Conservation (phyloP, 306 rosid genomes). For the Luffa acutangula region DNA sequence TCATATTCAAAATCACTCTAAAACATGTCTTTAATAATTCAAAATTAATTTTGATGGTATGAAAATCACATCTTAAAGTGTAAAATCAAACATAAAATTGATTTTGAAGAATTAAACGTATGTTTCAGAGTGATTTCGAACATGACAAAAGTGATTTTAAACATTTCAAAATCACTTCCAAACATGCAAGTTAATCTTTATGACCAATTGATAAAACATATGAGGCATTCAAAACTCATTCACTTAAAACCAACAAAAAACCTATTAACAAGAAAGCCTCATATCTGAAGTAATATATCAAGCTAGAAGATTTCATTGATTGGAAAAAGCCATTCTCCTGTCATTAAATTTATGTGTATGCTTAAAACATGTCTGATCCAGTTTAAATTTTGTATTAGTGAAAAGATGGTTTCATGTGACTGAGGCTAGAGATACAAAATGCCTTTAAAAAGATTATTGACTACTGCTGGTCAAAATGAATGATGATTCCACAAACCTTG, state of each 20-base stretch:
- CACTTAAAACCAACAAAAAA: neutral
- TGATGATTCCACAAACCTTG: slow-evolving; percentile 43
- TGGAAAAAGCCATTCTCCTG: neutral
- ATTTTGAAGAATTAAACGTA: too few relatives aligned
- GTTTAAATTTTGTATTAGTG: neutral
- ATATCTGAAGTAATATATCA: neutral
- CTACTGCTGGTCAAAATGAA: neutral
- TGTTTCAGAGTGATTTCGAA: too few relatives aligned
- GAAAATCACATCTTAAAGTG: too few relatives aligned
- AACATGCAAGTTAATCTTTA: neutral
- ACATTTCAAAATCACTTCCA: too few relatives aligned
- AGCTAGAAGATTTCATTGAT: neutral
- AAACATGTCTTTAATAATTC: too few relatives aligned
- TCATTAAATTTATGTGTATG: neutral
- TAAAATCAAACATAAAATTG: too few relatives aligned
- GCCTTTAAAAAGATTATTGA: neutral
- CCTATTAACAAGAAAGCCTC: neutral
- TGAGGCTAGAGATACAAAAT: neutral
- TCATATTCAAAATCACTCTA: too few relatives aligned
- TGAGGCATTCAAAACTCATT: neutral
- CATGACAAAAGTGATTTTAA: too few relatives aligned
- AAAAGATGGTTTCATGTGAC: neutral
- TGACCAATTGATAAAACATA: neutral
- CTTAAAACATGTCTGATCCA: neutral
- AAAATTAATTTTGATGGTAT: too few relatives aligned